These are phyloP conservation scores for Blastobotrys serpentis DNA, from an alignment of 1,139 yeast genomes.

Conservation along the genomic window DNA sequence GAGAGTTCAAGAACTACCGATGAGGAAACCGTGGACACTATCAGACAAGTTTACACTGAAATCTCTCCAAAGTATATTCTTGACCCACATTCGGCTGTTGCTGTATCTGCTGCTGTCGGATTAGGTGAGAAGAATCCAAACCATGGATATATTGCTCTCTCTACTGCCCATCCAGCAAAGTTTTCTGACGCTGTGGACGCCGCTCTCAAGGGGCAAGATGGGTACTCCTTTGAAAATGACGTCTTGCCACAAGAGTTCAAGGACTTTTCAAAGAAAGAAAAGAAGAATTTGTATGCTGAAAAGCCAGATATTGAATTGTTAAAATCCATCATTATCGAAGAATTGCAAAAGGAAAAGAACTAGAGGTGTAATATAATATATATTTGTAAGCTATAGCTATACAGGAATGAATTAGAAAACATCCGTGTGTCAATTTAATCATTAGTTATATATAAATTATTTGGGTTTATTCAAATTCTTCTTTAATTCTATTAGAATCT, in stretches of 20 bases:
- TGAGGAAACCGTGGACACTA: slow-evolving; percentile 71
- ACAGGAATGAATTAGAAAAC: too few species aligned
- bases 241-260: slow-evolving; percentile 88
- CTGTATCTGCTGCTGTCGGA: slow-evolving; percentile 73
- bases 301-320: slow-evolving; percentile 70
- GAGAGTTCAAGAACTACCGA: slow-evolving; percentile 80
- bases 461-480: not conserved
- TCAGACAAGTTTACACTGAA: slow-evolving; percentile 60
- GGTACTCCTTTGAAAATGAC: slow-evolving; percentile 80
- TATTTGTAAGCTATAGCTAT: not conserved
- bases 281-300: slow-evolving; percentile 74
- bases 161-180: slow-evolving; percentile 98
- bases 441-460: not conserved
- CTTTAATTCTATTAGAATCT: slow-evolving; percentile 16
- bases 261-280: slow-evolving; percentile 64
- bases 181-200: slow-evolving; percentile 92
- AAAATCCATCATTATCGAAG: slow-evolving; percentile 71
- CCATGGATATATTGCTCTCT: slow-evolving; percentile 65
- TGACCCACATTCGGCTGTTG: slow-evolving; percentile 97
- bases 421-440: too few species aligned
- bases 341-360: slow-evolving; percentile 50
- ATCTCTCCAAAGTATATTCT: slow-evolving; percentile 72
- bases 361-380: not conserved
- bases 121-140: slow-evolving; percentile 37
- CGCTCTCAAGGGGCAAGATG: slow-evolving; percentile 63